phyloP scores from a whole-genome alignment of 768 basidiomycete genomes.

The Cantharellus cinnabarinus region DNA sequence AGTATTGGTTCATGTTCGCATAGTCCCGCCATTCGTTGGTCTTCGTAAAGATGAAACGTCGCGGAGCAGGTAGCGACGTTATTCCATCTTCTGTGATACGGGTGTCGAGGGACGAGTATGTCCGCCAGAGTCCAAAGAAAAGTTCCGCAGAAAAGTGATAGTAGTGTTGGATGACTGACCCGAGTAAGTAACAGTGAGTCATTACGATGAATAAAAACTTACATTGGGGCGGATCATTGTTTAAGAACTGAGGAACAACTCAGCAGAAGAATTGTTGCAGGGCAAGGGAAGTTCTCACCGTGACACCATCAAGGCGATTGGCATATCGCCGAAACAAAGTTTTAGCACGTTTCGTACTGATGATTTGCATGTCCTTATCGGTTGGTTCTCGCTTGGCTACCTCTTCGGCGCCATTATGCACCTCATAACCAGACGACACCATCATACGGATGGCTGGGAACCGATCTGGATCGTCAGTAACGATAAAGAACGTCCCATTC shows the following conservation, averaged over 20 bases:
- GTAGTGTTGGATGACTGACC: conserved; percentile 62
- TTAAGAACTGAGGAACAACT: conserved; percentile 39
- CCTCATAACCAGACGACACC: conserved; percentile 43
- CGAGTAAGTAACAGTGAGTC: not conserved
- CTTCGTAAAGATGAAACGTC: conserved; percentile 58
- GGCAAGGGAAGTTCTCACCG: conserved; percentile 30
- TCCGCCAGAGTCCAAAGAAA: conserved; percentile 81
- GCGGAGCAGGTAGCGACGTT: conserved; percentile 50
- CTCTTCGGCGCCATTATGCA: conserved; percentile 36
- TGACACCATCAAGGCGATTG: conserved; percentile 44
- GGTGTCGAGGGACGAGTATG: conserved; percentile 66
- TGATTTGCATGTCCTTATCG: conserved; percentile 57
- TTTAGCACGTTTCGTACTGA: conserved; percentile 46
- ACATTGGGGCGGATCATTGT: conserved; percentile 77
- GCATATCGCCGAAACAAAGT: conserved; percentile 53
- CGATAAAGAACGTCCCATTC: conserved; percentile 36
- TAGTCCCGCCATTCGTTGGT: conserved; percentile 79
- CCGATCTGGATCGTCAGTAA: conserved; percentile 45
- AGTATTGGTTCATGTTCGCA: conserved; percentile 76
- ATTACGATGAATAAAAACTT: conserved; percentile 13
- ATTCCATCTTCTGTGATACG: conserved; percentile 42
- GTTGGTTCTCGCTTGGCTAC: conserved; percentile 45
- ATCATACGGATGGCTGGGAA: conserved; percentile 50
- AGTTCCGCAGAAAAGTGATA: conserved; percentile 89
- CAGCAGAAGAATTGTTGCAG: not conserved